Evolutionary conservation across 2,329 filamentous ascomycete species (phyloP), one percentile per base, ranked within the genome.

Genomic region (Sclerotinia minor): DNA sequence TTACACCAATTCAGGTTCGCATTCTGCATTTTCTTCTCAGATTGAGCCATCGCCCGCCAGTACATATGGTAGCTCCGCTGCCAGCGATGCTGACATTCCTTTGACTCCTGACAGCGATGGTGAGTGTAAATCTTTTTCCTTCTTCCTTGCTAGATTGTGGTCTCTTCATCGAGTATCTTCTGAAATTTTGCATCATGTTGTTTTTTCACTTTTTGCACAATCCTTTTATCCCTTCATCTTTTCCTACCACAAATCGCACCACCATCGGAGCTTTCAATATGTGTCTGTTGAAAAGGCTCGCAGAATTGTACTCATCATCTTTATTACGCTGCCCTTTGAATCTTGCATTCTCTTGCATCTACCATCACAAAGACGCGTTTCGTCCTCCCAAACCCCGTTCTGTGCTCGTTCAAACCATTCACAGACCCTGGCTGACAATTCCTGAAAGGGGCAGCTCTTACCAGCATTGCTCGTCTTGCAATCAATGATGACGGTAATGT

Each of bases 31-130:
- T 24, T 47, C 57, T 29, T n/a, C 58, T 19, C 9, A 58, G 24
- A 64, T 67, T 53, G 69, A 74, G 57, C 72, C 72, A 21, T 74
- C 73, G 38, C 73, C 73, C 44, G 72, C 72, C 26, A 75, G 73
- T 64, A 75, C 72, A 15, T 73, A 71, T 66, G 71, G 72, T 69
- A 70, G 66, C 52, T 72, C 71, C 50, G 64, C 64, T 66, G 67
- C 72, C 45, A 74, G 72, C 55, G 68, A 74, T 68, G 35, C 65
- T 64, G 72, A 67, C 54, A 69, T 68, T 55, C 69, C 73, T 47
- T 65, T 49, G 21, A 72, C 72, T 52, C 71, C 70, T 26, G 54
- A 66, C 15, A 58, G 67, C 63, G 67, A 72, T 68, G 73, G 73
- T 74, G 70, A 19, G 72, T 67, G 17, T 49, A 26, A 2, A 44